Conservation (phyloP, 345 rosid species). For the Atalantia buxifolia region DNA sequence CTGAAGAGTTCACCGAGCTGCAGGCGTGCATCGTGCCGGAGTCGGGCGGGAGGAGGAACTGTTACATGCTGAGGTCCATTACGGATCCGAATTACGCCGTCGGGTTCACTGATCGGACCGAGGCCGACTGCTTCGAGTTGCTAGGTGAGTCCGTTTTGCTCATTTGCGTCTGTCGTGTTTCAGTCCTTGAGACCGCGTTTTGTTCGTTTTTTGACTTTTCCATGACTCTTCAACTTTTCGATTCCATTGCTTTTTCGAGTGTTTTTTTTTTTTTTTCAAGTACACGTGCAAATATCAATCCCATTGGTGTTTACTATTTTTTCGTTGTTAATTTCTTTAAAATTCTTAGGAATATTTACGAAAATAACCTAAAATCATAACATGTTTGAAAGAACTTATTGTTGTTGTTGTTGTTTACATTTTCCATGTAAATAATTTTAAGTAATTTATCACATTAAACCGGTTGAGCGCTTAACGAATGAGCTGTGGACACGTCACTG, state of each 20-base stretch:
- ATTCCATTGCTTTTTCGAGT: not conserved
- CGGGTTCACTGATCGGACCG: constrained; percentile 83
- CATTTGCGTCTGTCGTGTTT: not conserved
- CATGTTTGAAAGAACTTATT: too few species aligned
- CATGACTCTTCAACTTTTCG: constrained; percentile 8
- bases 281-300: not conserved
- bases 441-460: too few species aligned
- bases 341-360: too few species aligned
- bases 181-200: not conserved
- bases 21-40: constrained; percentile 97
- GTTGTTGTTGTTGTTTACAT: too few species aligned
- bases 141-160: constrained; percentile 56
- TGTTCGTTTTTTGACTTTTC: not conserved
- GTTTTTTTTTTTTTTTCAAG: too few species aligned
- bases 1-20: constrained; percentile 58
- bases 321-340: too few species aligned
- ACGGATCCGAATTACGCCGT: constrained; percentile 87
- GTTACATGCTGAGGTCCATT: constrained; percentile 76
- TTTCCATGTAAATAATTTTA: too few species aligned
- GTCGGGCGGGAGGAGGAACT: constrained; percentile 50
- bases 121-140: constrained; percentile 72
- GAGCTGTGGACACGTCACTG: too few species aligned
- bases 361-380: too few species aligned
- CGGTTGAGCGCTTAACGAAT: too few species aligned
- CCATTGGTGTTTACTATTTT: too few species aligned